Conservation (phyloP, 2,329 filamentous ascomycete species). For the Exophiala lecanii-corni region DNA sequence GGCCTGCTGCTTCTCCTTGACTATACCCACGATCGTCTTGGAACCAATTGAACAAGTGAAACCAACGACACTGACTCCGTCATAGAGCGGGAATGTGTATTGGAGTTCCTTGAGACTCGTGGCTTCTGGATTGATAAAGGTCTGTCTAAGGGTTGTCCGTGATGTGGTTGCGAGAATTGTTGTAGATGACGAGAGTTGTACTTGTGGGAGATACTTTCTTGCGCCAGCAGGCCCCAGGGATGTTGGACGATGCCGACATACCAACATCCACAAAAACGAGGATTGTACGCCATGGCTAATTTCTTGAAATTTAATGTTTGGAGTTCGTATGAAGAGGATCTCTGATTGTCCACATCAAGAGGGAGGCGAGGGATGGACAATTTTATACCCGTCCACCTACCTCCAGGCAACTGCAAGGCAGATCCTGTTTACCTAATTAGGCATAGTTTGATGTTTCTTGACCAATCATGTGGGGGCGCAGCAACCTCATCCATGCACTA, state of each 20-base stretch:
- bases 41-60: constrained; percentile 62
- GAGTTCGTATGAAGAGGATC: too few species aligned
- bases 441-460: neutral
- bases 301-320: too few species aligned
- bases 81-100: constrained; percentile 68
- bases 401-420: neutral
- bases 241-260: too few species aligned
- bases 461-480: constrained; percentile 2
- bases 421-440: neutral
- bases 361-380: too few species aligned
- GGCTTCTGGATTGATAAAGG: constrained; percentile 53
- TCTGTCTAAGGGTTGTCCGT: constrained; percentile 52
- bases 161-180: constrained; percentile 55
- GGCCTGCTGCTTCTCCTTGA: constrained; percentile 62
- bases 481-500: too few species aligned
- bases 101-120: constrained; percentile 50
- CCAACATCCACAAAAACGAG: constrained; percentile 20
- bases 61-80: constrained; percentile 64
- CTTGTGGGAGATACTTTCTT: constrained; percentile 53
- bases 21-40: constrained; percentile 54
- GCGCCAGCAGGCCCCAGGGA: neutral
- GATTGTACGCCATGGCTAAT: neutral
- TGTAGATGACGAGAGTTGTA: constrained; percentile 55
- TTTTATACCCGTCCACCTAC: too few species aligned
- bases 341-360: too few species aligned